Base-by-base conservation (phyloP, 2,329 filamentous ascomycete genomes). In the Pestalotiopsis sp. region DNA sequence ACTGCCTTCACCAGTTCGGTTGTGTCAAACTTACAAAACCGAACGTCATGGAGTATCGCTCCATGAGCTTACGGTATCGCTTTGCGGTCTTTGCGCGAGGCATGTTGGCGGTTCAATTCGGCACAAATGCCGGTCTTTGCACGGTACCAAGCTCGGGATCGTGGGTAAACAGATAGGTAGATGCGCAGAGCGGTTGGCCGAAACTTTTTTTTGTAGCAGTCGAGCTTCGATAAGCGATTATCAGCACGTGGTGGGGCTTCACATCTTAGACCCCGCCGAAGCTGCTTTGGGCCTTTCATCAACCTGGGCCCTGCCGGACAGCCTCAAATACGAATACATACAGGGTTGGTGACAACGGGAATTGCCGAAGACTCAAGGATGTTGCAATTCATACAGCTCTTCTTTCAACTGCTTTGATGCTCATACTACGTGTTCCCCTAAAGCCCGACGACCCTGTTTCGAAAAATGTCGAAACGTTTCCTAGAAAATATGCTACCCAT, bases 11-110 rank as follows among this genome's bases (percentile, higher is more conserved):
- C 57, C 23, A 27, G 27, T 12, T 27, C 57, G 4, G 3, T 93
- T 80, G 98, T 98, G 70, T 92, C 92, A 79, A 97, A 98, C 70
- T 90, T 91, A 66, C 64, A 80, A 98, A 98, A 70, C 92, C 92
- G 79, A 97, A 97, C 69, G 90, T 91, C 80, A 95, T 87, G 78
- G 91, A 90, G 87, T 95, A 97, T 78, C 95, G 92, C 82, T 94
- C 91, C 91, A 99, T 97, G 77, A 98, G 90, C 90, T 98, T 98
- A 78, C 91, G 89, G 80, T 94, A 94, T 75, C 92, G 85, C 82
- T 93, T 93, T 66, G 90, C 90, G 76, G 89, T 86, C 89, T 92
- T 92, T n/a, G 77, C 78, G 59, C 78, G 76, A 70, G 74, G 78
- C 73, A 78, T 79, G 56, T 73, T 58, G 45, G 31, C 41, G 17